Evolutionary conservation across 495 filamentous ascomycete genomes (phyloP).

Genomic region (Xylaria telfairii): DNA sequence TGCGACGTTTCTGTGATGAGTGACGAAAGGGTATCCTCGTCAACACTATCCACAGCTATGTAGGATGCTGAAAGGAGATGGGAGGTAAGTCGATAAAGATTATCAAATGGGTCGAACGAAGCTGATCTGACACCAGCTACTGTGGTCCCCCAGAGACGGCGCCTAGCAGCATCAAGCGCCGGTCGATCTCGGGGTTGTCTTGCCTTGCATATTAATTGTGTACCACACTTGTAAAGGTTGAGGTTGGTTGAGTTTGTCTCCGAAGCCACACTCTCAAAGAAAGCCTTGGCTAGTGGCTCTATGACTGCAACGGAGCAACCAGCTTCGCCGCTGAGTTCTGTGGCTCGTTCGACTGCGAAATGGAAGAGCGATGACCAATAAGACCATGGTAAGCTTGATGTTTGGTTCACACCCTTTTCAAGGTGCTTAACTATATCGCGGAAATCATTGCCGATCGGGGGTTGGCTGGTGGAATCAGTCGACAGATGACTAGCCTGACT

Average conservation of each 20-base stretch:
- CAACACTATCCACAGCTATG: constrained; percentile 31
- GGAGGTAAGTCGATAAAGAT: constrained; percentile 62
- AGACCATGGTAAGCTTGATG: constrained; percentile 48
- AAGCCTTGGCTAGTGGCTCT: constrained; percentile 70
- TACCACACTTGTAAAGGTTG: constrained; percentile 40
- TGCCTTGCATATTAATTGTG: constrained; percentile 46
- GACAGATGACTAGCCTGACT: constrained; percentile 43
- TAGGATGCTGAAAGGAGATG: constrained; percentile 55
- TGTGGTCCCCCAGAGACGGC: constrained; percentile 64
- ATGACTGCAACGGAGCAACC: constrained; percentile 66
- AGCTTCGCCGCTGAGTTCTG: constrained; percentile 69
- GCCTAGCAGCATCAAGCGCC: constrained; percentile 62
- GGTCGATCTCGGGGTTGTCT: constrained; percentile 59
- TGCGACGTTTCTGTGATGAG: constrained; percentile 43
- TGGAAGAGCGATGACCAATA: constrained; percentile 69
- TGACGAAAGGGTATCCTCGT: constrained; percentile 28
- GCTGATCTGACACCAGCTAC: constrained; percentile 48
- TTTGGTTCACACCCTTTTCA: constrained; percentile 63
- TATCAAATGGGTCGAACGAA: constrained; percentile 65
- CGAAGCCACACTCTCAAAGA: constrained; percentile 39
- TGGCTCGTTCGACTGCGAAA: constrained; percentile 62
- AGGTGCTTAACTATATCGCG: constrained; percentile 73
- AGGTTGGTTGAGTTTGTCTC: constrained; percentile 6
- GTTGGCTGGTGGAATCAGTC: constrained; percentile 40
- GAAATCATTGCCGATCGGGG: constrained; percentile 62